Evolutionary conservation across 192 early-diverging fungal species (phyloP).

Genomic region (Oehlia diaphana): DNA sequence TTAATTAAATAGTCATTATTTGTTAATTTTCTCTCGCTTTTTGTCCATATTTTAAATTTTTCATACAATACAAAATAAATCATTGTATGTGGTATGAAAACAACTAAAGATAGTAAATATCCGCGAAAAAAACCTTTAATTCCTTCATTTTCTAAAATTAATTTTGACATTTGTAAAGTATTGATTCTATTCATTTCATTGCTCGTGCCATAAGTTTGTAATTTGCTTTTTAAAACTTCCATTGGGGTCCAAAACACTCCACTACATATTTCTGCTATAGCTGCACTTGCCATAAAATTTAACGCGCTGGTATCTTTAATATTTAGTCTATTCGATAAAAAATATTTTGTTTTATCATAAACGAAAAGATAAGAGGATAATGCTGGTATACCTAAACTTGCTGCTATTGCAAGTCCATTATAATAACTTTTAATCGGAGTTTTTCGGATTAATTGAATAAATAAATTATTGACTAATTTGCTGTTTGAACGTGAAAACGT

Average conservation of each 20-base stretch:
- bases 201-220: slow-evolving; percentile 52
- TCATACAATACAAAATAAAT: slow-evolving; percentile 72
- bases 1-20: slow-evolving; percentile 61
- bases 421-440: slow-evolving; percentile 50
- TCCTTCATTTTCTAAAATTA: slow-evolving; percentile 59
- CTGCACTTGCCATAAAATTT: slow-evolving; percentile 61
- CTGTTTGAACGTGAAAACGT: neutral
- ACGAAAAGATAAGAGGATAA: slow-evolving; percentile 66
- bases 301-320: slow-evolving; percentile 39
- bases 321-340: slow-evolving; percentile 27
- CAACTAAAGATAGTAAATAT: slow-evolving; percentile 68
- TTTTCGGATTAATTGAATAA: slow-evolving; percentile 21
- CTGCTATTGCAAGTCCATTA: slow-evolving; percentile 66
- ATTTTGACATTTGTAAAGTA: slow-evolving; percentile 41
- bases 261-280: slow-evolving; percentile 61
- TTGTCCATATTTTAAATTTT: slow-evolving; percentile 29
- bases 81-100: slow-evolving; percentile 77
- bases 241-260: slow-evolving; percentile 83
- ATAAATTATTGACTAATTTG: slow-evolving; percentile 12
- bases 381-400: slow-evolving; percentile 72
- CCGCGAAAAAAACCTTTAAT: slow-evolving; percentile 69
- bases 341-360: slow-evolving; percentile 65
- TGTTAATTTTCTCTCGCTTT: neutral
- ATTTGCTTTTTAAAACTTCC: slow-evolving; percentile 78
- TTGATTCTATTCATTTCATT: neutral